Percentiles rank a stretch among this genome's conserved stretches.
These are phyloP conservation scores for Geranium incanum DNA, from an alignment of 441 rosid species.

Conservation along the genomic window DNA sequence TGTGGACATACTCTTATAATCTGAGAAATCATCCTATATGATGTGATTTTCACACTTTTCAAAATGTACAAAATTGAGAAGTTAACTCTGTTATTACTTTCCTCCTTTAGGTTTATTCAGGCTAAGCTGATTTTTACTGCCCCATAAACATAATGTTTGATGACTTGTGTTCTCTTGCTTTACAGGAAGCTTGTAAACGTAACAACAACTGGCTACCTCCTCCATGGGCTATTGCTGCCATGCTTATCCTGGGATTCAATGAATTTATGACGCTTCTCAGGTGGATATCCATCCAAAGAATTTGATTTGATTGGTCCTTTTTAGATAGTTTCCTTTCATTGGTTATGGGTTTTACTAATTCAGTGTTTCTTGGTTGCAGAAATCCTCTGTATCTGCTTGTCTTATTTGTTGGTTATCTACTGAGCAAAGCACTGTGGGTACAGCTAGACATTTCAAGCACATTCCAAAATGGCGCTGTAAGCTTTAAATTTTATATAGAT, in stretches of 20 bases:
- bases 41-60: no score
- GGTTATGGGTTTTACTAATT: conserved; percentile 13
- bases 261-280: conserved; percentile 94
- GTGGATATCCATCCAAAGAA: conserved; percentile 28
- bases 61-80: no score
- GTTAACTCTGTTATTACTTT: not conserved
- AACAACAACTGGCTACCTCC: conserved; percentile 98
- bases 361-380: conserved; percentile 40
- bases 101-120: no score
- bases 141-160: conserved; percentile 2
- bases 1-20: no score
- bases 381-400: conserved; percentile 71
- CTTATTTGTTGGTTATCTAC: conserved; percentile 62
- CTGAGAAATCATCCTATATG: no score
- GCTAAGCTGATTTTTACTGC: not conserved
- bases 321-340: not conserved
- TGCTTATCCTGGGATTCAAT: conserved; percentile 81
- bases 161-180: conserved; percentile 6
- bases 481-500: conserved; percentile 22
- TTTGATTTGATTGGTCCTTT: not conserved
- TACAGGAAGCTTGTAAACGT: conserved; percentile 92
- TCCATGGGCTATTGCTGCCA: conserved; percentile 95
- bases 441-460: conserved; percentile 73
- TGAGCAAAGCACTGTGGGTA: conserved; percentile 84
- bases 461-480: conserved; percentile 77